Percentiles rank a stretch among this genome's conserved stretches.
Conservation (phyloP, 768 basidiomycete species). For the Cystobasidium onofrii region DNA sequence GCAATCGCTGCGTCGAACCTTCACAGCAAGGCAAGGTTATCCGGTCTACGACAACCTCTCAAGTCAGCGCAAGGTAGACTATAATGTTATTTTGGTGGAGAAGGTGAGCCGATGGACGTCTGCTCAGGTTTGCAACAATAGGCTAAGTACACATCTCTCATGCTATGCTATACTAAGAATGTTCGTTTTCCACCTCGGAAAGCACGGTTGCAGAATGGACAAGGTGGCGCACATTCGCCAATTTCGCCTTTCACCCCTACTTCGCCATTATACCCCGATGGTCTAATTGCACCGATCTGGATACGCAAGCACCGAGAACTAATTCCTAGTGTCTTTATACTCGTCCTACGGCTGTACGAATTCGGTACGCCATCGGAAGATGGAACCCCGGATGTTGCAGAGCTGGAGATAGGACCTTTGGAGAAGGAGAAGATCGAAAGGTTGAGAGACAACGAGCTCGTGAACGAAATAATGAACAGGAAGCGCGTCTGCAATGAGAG, state of each 20-base stretch:
- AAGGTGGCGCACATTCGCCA: constrained; percentile 62
- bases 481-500: constrained; percentile 74
- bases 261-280: constrained; percentile 88
- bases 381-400: constrained; percentile 55
- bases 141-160: background rate
- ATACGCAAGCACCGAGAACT: constrained; percentile 88
- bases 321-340: constrained; percentile 83
- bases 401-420: constrained; percentile 38
- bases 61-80: constrained; percentile 47
- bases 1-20: constrained; percentile 59
- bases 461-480: constrained; percentile 66
- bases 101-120: constrained; percentile 49
- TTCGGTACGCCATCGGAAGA: constrained; percentile 48
- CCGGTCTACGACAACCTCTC: constrained; percentile 43
- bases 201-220: constrained; percentile 50
- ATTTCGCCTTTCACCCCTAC: constrained; percentile 82
- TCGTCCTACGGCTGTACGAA: constrained; percentile 79
- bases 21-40: constrained; percentile 47
- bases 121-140: too few relatives aligned
- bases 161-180: constrained; percentile 51
- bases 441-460: constrained; percentile 63
- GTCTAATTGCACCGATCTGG: constrained; percentile 95
- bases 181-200: constrained; percentile 83
- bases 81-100: constrained; percentile 77
- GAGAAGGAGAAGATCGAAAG: constrained; percentile 60